Evolutionary conservation across 768 basidiomycete genomes (phyloP).

Genomic region (Termitomyces sp.): DNA sequence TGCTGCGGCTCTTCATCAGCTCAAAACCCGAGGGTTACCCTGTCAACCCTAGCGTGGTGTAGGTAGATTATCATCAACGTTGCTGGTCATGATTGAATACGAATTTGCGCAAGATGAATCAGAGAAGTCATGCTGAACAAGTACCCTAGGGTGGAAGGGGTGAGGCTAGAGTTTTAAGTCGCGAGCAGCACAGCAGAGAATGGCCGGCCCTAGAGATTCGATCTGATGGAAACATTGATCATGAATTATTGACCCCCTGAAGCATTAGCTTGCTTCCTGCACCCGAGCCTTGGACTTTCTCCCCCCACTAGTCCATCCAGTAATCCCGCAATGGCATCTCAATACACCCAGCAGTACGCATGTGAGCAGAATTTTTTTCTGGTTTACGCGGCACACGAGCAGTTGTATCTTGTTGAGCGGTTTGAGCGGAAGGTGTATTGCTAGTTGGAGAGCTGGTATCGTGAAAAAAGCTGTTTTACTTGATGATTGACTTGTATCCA

Average conservation of each 20-base stretch:
- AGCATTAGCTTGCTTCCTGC: constrained; percentile 80
- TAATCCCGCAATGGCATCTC: constrained; percentile 56
- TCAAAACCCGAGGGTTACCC: neutral
- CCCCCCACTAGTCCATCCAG: constrained; percentile 23
- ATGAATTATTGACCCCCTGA: constrained; percentile 26
- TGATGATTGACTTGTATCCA: neutral
- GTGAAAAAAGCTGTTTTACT: neutral
- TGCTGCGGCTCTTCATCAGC: neutral
- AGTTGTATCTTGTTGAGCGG: neutral
- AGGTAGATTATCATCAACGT: too few species aligned
- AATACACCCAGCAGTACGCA: constrained; percentile 78
- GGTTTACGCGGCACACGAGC: constrained; percentile 10
- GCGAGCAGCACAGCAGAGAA: too few species aligned
- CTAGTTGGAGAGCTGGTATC: neutral
- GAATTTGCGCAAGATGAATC: neutral
- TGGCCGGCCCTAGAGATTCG: neutral
- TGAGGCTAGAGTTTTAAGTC: too few species aligned
- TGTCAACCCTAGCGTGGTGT: neutral
- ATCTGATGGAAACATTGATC: constrained; percentile 7
- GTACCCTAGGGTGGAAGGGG: neutral
- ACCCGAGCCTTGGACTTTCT: constrained; percentile 21
- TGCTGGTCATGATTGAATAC: neutral
- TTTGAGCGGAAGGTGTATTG: neutral
- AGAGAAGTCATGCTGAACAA: neutral
- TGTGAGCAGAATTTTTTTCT: constrained; percentile 44